Percentiles rank a stretch among this genome's conserved stretches.
These are phyloP conservation scores for Umbelopsis ramanniana DNA, from an alignment of 192 early-diverging fungal genomes.

Conservation along the genomic window DNA sequence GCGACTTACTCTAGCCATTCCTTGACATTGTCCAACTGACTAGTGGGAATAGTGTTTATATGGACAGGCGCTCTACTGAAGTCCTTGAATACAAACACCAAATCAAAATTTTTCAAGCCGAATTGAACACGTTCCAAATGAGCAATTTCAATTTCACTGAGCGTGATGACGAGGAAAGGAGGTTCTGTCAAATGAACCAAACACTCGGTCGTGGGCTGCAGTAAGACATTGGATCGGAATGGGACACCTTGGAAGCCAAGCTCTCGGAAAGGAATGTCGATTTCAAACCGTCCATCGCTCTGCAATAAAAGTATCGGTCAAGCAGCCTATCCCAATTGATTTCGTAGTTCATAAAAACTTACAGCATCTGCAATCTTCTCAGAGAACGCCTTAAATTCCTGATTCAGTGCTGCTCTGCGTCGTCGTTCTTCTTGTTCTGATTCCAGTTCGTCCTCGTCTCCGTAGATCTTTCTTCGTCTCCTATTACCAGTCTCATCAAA, in stretches of 20 bases:
- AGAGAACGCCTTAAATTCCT: conserved; percentile 92
- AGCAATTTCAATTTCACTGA: conserved; percentile 92
- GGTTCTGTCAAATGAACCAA: conserved; percentile 95
- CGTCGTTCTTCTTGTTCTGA: conserved; percentile 94
- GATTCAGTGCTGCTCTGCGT: conserved; percentile 83
- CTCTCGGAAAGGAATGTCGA: conserved; percentile 93
- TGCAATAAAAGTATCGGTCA: conserved; percentile 27
- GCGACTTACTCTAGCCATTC: conserved; percentile 83
- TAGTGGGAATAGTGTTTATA: conserved; percentile 94
- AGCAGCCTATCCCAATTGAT: background rate
- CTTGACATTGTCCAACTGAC: conserved; percentile 91
- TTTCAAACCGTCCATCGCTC: conserved; percentile 81
- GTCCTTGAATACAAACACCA: conserved; percentile 98
- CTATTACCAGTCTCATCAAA: conserved; percentile 98
- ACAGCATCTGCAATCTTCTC: conserved; percentile 85
- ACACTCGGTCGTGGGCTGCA: conserved; percentile 96
- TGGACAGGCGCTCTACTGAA: conserved; percentile 87
- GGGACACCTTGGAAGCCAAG: conserved; percentile 96
- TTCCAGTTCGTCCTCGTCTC: conserved; percentile 98
- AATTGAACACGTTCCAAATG: conserved; percentile 98
- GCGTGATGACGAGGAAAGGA: conserved; percentile 88
- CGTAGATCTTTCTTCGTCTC: conserved; percentile 82
- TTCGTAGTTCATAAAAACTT: conserved; percentile 28
- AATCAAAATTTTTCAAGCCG: conserved; percentile 97
- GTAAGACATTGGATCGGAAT: conserved; percentile 84